These are phyloP conservation scores for Colletotrichum camelliae DNA, from an alignment of 2,329 filamentous ascomycete genomes.

Conservation along the genomic window DNA sequence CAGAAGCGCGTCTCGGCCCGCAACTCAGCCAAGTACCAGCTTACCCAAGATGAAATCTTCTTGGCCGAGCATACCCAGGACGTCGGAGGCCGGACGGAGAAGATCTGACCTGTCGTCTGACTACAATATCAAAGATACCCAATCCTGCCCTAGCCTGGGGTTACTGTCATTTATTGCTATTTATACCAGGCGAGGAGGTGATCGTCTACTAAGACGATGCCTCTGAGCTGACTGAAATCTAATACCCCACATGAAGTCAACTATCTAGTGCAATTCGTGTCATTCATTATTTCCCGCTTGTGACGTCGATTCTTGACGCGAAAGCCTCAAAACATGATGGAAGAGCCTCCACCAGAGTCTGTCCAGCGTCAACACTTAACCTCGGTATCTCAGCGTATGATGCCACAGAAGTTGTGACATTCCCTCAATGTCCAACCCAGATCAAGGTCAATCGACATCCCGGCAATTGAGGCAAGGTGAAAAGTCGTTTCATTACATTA, in stretches of 20 bases:
- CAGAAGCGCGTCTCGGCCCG: conserved; percentile 42
- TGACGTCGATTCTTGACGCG: background rate
- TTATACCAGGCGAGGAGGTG: background rate
- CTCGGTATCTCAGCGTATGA: background rate
- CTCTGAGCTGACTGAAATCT: background rate
- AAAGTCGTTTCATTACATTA: background rate
- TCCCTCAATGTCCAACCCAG: background rate
- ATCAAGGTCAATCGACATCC: background rate
- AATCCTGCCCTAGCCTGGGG: background rate
- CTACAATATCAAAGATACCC: conserved; percentile 3
- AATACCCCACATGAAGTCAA: background rate
- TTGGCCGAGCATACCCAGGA: conserved; percentile 3
- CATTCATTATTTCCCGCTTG: no score
- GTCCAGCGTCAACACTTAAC: background rate
- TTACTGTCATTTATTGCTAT: background rate
- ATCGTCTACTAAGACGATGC: background rate
- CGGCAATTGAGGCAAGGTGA: background rate
- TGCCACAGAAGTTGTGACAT: background rate
- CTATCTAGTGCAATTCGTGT: background rate
- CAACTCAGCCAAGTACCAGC: conserved; percentile 40
- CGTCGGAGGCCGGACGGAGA: background rate
- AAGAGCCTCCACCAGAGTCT: background rate
- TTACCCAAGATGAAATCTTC: conserved; percentile 38
- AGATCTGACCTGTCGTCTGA: background rate
- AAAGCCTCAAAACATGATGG: background rate